A percentile compares a stretch with the other conserved stretches of the same genome.
phyloP scores from a whole-genome alignment of 306 rosid species.

The Rosa persica region DNA sequence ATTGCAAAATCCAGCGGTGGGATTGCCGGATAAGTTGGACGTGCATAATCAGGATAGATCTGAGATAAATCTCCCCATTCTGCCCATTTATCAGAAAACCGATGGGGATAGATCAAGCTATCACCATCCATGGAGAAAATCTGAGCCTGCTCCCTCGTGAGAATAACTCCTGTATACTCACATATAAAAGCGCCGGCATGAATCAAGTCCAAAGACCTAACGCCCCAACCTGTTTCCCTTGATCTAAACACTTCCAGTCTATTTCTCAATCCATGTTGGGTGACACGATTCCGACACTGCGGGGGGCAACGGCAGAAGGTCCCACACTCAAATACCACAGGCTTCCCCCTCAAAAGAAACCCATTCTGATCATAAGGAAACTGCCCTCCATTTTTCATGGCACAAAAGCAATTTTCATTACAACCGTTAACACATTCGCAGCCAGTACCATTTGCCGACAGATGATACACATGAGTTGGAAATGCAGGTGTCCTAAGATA shows the following conservation, averaged over 20 bases:
- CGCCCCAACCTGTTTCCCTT: constrained; percentile 93
- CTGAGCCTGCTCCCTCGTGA: constrained; percentile 76
- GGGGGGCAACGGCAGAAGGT: constrained; percentile 79
- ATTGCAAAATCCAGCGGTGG: constrained; percentile 90
- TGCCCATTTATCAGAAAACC: constrained; percentile 75
- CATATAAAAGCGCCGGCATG: constrained; percentile 92
- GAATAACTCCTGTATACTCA: constrained; percentile 85
- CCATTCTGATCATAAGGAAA: constrained; percentile 69
- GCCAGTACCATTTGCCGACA: constrained; percentile 53
- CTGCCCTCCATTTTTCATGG: constrained; percentile 75
- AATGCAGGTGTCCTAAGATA: constrained; percentile 63
- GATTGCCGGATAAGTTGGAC: constrained; percentile 70
- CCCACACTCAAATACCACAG: constrained; percentile 86
- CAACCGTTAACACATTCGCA: constrained; percentile 67
- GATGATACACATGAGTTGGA: constrained; percentile 66
- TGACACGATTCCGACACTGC: constrained; percentile 68
- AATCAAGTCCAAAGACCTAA: constrained; percentile 91
- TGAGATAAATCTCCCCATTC: constrained; percentile 94
- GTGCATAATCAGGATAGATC: constrained; percentile 51
- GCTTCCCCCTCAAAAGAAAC: constrained; percentile 78
- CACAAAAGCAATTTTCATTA: constrained; percentile 65
- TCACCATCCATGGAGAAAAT: constrained; percentile 89
- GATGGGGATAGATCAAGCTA: constrained; percentile 62
- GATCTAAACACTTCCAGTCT: constrained; percentile 89
- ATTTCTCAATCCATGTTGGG: constrained; percentile 64